A percentile compares a stretch with the other conserved stretches of the same genome.
phyloP scores from a whole-genome alignment of 768 basidiomycete genomes.

The Saitozyma sp. region DNA sequence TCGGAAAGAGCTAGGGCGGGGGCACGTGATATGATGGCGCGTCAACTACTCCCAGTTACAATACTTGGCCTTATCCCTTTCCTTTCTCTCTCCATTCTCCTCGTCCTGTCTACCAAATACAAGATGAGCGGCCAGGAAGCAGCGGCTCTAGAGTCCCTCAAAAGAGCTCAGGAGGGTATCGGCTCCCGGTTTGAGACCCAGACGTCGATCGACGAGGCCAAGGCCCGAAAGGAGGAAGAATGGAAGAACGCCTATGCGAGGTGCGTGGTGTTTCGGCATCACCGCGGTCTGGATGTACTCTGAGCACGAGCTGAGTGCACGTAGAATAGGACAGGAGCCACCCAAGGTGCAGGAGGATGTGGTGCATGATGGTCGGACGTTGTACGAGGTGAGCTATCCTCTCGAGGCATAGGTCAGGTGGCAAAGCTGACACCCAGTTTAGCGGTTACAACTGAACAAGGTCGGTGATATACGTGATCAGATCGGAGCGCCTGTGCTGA shows the following conservation, averaged over 20 bases:
- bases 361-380: constrained; percentile 51
- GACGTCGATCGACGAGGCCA: constrained; percentile 51
- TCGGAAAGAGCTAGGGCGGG: no score
- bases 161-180: constrained; percentile 28
- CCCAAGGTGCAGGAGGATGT: constrained; percentile 39
- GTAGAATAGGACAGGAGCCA: constrained; percentile 53
- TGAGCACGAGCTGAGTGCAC: constrained; percentile 2
- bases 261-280: constrained; percentile 20
- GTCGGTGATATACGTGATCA: constrained; percentile 15
- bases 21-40: no score
- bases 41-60: no score
- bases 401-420: not conserved
- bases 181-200: constrained; percentile 53
- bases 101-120: not conserved
- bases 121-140: not conserved
- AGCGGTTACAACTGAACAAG: constrained; percentile 48
- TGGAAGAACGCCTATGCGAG: constrained; percentile 55
- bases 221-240: constrained; percentile 48
- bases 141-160: not conserved
- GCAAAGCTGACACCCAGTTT: not conserved
- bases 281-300: not conserved
- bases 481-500: not conserved
- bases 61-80: no score
- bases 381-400: constrained; percentile 48
- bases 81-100: not conserved